Evolutionary conservation across 169 alveolate genomes (phyloP), one percentile per base, ranked within the genome.

Genomic region (Condylostoma magnum): DNA sequence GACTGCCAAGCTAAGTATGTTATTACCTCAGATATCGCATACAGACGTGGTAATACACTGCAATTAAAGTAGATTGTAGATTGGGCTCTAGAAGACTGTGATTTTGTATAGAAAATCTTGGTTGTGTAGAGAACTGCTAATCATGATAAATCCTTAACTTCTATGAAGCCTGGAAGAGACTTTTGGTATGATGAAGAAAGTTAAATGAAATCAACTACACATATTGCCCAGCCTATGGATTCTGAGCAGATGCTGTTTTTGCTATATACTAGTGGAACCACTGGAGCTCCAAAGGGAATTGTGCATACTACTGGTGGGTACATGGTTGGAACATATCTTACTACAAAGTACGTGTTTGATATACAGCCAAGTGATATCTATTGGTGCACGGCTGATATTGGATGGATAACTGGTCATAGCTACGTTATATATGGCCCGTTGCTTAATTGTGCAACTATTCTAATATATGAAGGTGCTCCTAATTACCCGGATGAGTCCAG

Each of bases 321-420:
- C 69, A 79, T 93, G 90, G 82, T 94, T 38, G 96, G 90, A 72
- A 93, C 97, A 34, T 90, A 89, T 36, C 80, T 96, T 15, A 90
- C 98, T 4, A 91, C 87, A 73, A 94, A 95, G 68, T 88, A 92
- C 82, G 83, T 92, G 37, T 95, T 95, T 76, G 97, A 95, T 78
- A 80, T 86, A 58, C 89, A 84, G 44, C 78, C 76, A 6, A 94
- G 95, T 18, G 99, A 96, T 77, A 78, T 93, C 37, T 93, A 90
- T 78, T 97, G 97, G 27, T 94, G 98, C 70, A 94, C 96, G 43
- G 98, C 99, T 5, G 99, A 97, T 81, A 85, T 95, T 38, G 99
- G 99, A 8, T 97, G 99, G 99, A 97, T 97, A 69, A 96, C 98
- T 10, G 99, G 99, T 2, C 99, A 97, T 77, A 85, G 96, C 22